These are phyloP conservation scores for Polychytrium aggregatum DNA, from an alignment of 192 early-diverging fungal species.

Conservation along the genomic window DNA sequence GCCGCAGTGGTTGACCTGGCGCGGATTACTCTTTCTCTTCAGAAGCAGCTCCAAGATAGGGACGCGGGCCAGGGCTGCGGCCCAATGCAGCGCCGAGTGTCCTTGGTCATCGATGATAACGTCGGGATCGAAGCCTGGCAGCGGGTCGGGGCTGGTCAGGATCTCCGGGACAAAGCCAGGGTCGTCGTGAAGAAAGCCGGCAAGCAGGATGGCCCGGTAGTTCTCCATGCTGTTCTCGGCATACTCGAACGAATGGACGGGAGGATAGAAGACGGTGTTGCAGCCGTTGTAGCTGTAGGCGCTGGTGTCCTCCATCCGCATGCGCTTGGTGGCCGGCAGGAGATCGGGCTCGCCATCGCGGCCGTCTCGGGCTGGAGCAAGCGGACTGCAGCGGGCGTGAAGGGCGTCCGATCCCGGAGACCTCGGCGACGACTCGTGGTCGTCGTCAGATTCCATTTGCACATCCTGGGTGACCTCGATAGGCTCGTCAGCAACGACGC, in stretches of 20 bases:
- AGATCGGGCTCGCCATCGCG: not conserved
- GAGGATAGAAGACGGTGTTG: not conserved
- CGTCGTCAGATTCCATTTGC: no score
- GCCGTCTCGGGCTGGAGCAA: no score
- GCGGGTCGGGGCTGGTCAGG: constrained; percentile 19
- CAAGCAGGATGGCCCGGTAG: constrained; percentile 69
- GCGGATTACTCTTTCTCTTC: constrained; percentile 59
- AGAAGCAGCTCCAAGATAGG: constrained; percentile 66
- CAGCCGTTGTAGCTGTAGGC: not conserved
- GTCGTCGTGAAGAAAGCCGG: constrained; percentile 75
- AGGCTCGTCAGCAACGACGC: no score
- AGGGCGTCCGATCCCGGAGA: no score
- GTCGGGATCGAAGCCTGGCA: constrained; percentile 61
- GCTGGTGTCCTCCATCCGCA: not conserved
- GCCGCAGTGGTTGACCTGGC: constrained; percentile 61
- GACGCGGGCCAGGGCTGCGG: constrained; percentile 73
- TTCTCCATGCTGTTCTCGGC: constrained; percentile 27
- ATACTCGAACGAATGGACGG: no score
- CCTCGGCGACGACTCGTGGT: no score
- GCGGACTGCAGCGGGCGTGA: no score
- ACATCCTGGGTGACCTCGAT: no score
- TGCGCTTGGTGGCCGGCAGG: not conserved
- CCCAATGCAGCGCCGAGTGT: constrained; percentile 93
- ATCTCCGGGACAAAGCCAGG: constrained; percentile 51
- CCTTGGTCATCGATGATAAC: constrained; percentile 88